Percentiles rank a stretch among this genome's conserved stretches.
Evolutionary conservation across 163 green algal species (phyloP).

Genomic region (Trebouxia gelatinosa): DNA sequence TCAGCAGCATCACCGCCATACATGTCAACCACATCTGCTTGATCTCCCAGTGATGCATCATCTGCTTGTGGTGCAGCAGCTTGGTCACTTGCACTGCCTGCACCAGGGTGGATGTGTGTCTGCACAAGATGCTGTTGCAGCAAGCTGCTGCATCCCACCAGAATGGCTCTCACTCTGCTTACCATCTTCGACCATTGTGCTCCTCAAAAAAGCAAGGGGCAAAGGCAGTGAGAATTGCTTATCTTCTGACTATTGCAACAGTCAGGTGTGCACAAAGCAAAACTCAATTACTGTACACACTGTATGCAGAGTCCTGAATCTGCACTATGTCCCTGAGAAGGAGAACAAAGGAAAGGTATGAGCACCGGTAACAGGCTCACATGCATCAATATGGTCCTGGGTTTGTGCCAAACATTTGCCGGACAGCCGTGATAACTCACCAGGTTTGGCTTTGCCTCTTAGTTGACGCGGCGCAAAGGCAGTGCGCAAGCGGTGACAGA

Average conservation of each 20-base stretch:
- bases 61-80: slow-evolving; percentile 10
- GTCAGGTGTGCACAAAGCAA: too few species aligned
- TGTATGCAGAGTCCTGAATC: neutral
- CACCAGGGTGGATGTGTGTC: neutral
- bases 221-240: too few species aligned
- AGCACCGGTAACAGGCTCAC: too few species aligned
- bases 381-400: too few species aligned
- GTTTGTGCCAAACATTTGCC: slow-evolving; percentile 18
- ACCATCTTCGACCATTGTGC: neutral
- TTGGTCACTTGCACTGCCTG: neutral
- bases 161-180: neutral
- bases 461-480: slow-evolving; percentile 26
- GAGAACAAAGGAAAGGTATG: neutral
- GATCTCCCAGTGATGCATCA: neutral
- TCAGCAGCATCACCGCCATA: slow-evolving; percentile 33
- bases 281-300: too few species aligned
- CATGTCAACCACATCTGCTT: slow-evolving; percentile 30
- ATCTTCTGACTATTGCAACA: too few species aligned
- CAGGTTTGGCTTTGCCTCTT: neutral
- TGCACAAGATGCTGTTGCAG: neutral
- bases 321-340: neutral
- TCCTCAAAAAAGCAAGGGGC: neutral
- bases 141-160: neutral
- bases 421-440: neutral
- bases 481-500: slow-evolving; percentile 58